Percentiles rank a stretch among this genome's conserved stretches.
These are phyloP conservation scores for Fallopia convolvulus DNA, from an alignment of 148 eudicot genomes.

Conservation along the genomic window DNA sequence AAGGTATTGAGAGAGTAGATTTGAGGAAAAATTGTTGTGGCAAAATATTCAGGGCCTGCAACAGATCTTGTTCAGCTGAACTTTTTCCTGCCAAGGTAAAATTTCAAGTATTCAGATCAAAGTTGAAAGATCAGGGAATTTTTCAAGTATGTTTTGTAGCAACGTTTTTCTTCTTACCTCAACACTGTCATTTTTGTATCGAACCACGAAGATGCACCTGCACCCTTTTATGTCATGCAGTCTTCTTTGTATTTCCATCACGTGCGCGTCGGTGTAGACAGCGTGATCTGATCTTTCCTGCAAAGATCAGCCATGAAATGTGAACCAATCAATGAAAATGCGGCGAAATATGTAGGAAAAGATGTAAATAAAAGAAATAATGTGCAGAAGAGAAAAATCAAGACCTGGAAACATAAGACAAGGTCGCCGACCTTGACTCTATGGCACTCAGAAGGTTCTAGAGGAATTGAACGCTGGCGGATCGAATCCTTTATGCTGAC, in stretches of 20 bases:
- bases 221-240: conserved; percentile 54
- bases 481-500: conserved; percentile 55
- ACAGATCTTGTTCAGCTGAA: conserved; percentile 49
- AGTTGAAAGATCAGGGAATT: neutral
- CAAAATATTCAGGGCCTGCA: conserved; percentile 37
- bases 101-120: neutral
- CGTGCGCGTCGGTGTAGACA: conserved; percentile 60
- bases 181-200: conserved; percentile 44
- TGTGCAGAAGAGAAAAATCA: neutral
- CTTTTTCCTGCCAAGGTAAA: conserved; percentile 37
- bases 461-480: conserved; percentile 85
- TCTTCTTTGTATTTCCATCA: conserved; percentile 50
- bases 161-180: conserved; percentile 35
- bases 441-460: conserved; percentile 80
- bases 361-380: neutral
- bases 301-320: neutral
- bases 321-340: neutral
- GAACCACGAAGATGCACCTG: conserved; percentile 66
- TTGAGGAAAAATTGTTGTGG: too few species aligned
- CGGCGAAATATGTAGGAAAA: neutral
- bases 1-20: too few species aligned
- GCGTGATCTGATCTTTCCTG: conserved; percentile 60
- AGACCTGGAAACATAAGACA: conserved; percentile 80
- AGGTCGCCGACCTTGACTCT: conserved; percentile 76
- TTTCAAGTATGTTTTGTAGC: neutral